phyloP scores from a whole-genome alignment of 2,329 filamentous ascomycete species.

The Chaetomium olivaceum region DNA sequence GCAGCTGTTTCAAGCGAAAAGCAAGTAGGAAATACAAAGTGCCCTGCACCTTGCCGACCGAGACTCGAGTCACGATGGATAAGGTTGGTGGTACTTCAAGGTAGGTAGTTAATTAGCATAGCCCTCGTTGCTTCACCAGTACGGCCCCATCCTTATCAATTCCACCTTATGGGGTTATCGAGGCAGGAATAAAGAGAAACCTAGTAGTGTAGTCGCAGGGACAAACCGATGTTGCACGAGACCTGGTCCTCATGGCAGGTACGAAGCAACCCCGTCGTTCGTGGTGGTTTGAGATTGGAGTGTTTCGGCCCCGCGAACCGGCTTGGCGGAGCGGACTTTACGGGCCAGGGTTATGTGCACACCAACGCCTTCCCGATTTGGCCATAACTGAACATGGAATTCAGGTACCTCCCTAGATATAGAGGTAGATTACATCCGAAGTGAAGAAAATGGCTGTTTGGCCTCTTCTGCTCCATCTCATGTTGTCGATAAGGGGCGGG shows the following conservation, averaged over 20 bases:
- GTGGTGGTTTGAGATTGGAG: neutral
- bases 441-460: too few relatives aligned
- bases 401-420: too few relatives aligned
- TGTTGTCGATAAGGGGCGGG: neutral
- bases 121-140: neutral
- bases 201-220: neutral
- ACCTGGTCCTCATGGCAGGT: neutral
- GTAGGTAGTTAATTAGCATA: neutral
- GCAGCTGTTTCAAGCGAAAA: neutral
- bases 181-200: neutral
- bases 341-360: neutral
- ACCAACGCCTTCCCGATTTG: neutral
- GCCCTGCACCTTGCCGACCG: neutral
- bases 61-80: neutral
- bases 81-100: too few relatives aligned
- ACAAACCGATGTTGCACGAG: neutral
- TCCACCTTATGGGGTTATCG: neutral
- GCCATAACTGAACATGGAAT: too few relatives aligned
- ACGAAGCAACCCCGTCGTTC: neutral
- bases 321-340: slow-evolving; percentile 3
- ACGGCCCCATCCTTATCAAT: neutral
- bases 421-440: neutral
- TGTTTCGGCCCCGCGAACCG: neutral
- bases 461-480: neutral
- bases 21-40: neutral